phyloP scores from a whole-genome alignment of 768 basidiomycete genomes.

The Leccinum rimulosum region DNA sequence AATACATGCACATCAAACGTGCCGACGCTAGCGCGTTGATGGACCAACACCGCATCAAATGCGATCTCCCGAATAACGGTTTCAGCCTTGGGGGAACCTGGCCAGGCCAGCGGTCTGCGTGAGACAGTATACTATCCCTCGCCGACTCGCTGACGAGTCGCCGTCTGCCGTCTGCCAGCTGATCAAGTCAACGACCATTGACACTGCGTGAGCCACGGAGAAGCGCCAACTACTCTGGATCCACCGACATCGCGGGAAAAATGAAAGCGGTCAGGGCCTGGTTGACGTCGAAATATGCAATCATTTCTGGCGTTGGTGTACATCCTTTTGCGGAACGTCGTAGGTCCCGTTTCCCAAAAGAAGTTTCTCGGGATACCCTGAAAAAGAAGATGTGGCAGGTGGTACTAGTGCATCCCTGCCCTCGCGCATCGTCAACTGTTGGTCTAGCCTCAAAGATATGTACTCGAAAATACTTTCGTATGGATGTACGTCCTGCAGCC shows the following conservation, averaged over 20 bases:
- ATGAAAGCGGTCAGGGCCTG: neutral
- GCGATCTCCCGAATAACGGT: neutral
- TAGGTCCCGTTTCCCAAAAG: neutral
- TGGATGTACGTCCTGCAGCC: neutral
- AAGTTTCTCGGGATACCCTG: neutral
- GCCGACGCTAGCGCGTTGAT: neutral
- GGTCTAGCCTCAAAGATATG: neutral
- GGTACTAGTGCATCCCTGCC: neutral
- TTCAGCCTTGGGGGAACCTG: neutral
- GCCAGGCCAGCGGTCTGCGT: neutral
- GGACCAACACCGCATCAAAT: neutral
- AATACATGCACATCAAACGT: neutral
- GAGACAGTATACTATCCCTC: neutral
- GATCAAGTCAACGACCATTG: neutral
- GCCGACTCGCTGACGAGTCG: too few relatives aligned
- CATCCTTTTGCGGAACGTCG: neutral
- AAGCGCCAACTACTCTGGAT: neutral
- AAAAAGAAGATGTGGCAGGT: neutral
- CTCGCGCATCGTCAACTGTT: neutral
- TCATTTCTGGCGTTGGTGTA: neutral
- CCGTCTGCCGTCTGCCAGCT: neutral
- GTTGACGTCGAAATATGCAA: neutral
- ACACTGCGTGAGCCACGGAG: neutral
- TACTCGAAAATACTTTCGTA: neutral
- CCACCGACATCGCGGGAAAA: constrained; percentile 3